Evolutionary conservation across 2,329 filamentous ascomycete species (phyloP).

Genomic region (Taxawa tesnikishii): DNA sequence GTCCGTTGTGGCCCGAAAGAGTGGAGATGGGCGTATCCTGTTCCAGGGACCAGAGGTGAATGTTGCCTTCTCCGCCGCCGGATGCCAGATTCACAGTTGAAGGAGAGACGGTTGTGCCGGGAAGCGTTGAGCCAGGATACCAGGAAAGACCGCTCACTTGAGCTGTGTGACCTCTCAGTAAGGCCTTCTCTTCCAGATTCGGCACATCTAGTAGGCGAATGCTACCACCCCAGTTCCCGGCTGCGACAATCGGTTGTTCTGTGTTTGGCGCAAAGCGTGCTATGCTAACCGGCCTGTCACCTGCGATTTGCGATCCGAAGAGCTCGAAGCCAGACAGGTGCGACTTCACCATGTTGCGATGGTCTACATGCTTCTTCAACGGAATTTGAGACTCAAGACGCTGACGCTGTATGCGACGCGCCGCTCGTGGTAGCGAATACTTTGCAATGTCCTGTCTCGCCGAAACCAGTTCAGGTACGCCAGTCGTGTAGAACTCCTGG

Average conservation of each 20-base stretch:
- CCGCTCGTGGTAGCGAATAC: constrained; percentile 74
- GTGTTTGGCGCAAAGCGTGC: constrained; percentile 81
- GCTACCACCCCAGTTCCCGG: constrained; percentile 85
- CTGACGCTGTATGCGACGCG: constrained; percentile 63
- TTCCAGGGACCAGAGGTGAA: constrained; percentile 82
- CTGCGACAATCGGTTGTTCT: constrained; percentile 64
- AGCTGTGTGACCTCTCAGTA: constrained; percentile 72
- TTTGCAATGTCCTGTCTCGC: constrained; percentile 68
- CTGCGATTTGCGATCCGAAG: constrained; percentile 85
- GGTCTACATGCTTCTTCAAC: constrained; percentile 80
- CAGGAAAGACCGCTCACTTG: constrained; percentile 85
- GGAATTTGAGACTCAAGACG: constrained; percentile 72
- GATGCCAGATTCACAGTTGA: constrained; percentile 76
- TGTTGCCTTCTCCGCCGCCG: constrained; percentile 74
- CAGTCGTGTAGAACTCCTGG: constrained; percentile 91
- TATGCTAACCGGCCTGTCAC: constrained; percentile 83
- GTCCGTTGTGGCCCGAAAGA: constrained; percentile 68
- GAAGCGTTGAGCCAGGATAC: constrained; percentile 70
- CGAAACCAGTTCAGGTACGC: constrained; percentile 59
- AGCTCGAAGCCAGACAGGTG: constrained; percentile 72
- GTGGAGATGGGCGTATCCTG: constrained; percentile 77
- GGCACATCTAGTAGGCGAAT: constrained; percentile 79
- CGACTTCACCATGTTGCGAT: constrained; percentile 81
- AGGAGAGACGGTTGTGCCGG: constrained; percentile 53
- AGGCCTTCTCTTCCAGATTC: constrained; percentile 62